phyloP scores from a whole-genome alignment of 768 basidiomycete species.

The Leucosporidium yakuticum region DNA sequence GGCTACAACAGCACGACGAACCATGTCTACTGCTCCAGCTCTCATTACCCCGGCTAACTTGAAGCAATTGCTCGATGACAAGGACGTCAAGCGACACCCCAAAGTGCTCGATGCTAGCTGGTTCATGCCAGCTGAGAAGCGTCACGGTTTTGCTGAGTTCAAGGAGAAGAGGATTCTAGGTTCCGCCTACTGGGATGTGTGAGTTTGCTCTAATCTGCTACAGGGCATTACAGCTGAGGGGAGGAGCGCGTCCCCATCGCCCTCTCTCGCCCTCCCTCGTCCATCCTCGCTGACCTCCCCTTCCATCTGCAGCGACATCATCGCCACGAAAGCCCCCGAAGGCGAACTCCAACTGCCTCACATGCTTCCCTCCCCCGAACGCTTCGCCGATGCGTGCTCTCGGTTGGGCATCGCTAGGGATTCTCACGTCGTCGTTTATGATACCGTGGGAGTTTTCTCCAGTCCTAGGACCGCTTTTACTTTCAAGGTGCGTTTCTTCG shows the following conservation, averaged over 20 bases:
- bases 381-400: constrained; percentile 57
- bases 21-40: too few relatives aligned
- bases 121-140: constrained; percentile 78
- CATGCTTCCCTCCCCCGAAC: constrained; percentile 74
- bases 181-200: constrained; percentile 8
- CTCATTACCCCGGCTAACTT: too few relatives aligned
- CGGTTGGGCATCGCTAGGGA: constrained; percentile 62
- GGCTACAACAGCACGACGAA: too few relatives aligned
- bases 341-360: constrained; percentile 75
- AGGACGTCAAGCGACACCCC: not conserved
- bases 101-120: constrained; percentile 67
- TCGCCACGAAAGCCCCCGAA: constrained; percentile 47
- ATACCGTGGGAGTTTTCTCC: constrained; percentile 82
- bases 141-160: constrained; percentile 67
- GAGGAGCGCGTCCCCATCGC: too few relatives aligned
- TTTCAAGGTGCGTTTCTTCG: constrained; percentile 54
- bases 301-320: constrained; percentile 7
- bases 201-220: too few relatives aligned
- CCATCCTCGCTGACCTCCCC: too few relatives aligned
- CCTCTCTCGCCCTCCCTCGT: too few relatives aligned
- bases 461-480: constrained; percentile 89
- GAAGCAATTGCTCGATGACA: too few relatives aligned
- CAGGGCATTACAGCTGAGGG: too few relatives aligned
- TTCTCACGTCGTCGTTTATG: constrained; percentile 84
- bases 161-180: constrained; percentile 19